Base-by-base conservation (phyloP, 441 rosid species). In the Syzygium syzygioides region DNA sequence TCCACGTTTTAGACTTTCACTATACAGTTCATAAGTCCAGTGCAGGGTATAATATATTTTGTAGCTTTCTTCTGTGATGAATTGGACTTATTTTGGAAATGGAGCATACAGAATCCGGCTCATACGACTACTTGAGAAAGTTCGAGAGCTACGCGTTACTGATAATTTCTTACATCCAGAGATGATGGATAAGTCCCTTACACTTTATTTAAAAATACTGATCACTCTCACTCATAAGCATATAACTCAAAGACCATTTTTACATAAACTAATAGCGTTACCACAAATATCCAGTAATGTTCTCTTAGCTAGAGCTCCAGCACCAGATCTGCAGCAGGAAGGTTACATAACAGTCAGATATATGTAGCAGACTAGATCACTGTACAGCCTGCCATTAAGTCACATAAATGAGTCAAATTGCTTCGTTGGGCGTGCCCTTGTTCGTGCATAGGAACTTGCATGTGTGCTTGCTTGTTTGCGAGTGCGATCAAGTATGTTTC, bases 281-380 rank as follows among this genome's bases (percentile, higher is more conserved):
- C 83, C 84, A 76, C 84, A 76, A 76, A 41, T 76, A 41, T 76
- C n/a, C 53, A 76, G 84, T 41, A 26, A 41, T 76, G 88, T 85
- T 89, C 86, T 90, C 87, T 56, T 92, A 86, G 71, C 93, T 96
- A 94, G 92, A 96, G 97, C 96, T 97, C 98, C 99, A 97, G 89
- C 93, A 97, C 99, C 91, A 97, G 93, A 92, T 96, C 98, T 97
- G 91, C 94, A 93, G 66, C 79, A 34, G 86, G 91, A 91, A 88
- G 85, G 83, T 87, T 64, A 86, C 88, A 87, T 88, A 86, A 90
- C 60, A 87, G 84, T 91, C 91, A 93, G 94, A 80, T 88, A 80
- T 80, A 89, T 79, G 55, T 85, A 64, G 79, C 66, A 86, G 68
- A 53, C 37, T 17, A 50, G 83, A 87, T 87, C 34, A 59, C 62